Base-by-base conservation (phyloP, 768 basidiomycete genomes). In the Lactifluus volemus region DNA sequence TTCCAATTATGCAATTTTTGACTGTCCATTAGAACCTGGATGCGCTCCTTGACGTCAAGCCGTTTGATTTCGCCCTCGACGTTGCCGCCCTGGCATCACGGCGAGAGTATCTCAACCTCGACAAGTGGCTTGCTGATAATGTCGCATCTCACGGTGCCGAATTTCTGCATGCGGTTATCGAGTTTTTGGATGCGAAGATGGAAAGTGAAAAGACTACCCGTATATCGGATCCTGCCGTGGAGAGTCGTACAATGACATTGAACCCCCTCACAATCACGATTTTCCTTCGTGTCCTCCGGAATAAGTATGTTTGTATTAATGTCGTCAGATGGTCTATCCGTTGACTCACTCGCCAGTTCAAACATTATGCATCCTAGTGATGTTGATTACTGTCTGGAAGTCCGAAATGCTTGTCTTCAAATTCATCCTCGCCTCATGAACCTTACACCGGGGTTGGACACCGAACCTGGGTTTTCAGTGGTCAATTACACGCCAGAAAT, bases 361-460 rank as follows among this genome's bases (percentile, higher is more conserved):
- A 79, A 79, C 58, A 79, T 84, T 66, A 85, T 97, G 78, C 78
- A 82, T 17, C 81, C 87, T 54, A 84, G 81, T 57, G 93, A 97
- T 68, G 81, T 92, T 55, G 85, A 88, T 65, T 87, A 87, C 63
- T 93, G 92, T 72, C 81, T 91, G 63, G 90, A 96, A 80, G 84
- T 98, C 65, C 87, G 96, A 59, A 96, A 93, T 67, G 81, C 86
- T 32, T 96, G 95, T 71, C 78, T 98, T 34, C 95, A 98, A 70
- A 86, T 98, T 51, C 91, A 98, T 68, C 97, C 97, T 49, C 88
- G 95, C 56, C 83, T 99, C 52, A 95, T 99, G 90, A 94, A 86
- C 71, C 82, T 99, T 21, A 82, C 82, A 19, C 95, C 97, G 19
- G 85, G 84, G 45, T 81, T 85, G 21, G 94, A 98, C 63, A 79